phyloP scores from a whole-genome alignment of 108 stramenopile genomes.

The Cyclotella cryptica region DNA sequence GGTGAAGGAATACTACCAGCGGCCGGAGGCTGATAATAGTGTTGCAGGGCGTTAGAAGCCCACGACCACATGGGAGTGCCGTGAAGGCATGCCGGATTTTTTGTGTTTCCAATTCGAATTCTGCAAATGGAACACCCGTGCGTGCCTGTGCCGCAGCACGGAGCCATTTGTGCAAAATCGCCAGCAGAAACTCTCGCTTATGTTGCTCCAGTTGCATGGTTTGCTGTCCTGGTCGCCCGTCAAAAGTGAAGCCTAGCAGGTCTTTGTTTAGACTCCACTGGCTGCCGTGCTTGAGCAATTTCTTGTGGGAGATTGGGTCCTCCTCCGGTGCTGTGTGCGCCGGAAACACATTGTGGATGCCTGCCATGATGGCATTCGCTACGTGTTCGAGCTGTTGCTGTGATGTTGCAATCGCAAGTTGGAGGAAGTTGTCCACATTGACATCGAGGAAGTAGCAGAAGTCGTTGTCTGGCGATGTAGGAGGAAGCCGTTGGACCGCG shows the following conservation, averaged over 20 bases:
- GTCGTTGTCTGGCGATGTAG: not conserved
- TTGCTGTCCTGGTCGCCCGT: slow-evolving; percentile 26
- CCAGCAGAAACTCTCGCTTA: slow-evolving; percentile 1
- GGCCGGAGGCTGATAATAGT: not conserved
- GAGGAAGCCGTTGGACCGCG: not conserved
- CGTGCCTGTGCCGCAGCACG: not conserved
- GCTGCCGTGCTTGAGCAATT: slow-evolving; percentile 42
- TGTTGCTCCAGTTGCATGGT: slow-evolving; percentile 30
- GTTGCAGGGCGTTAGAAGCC: slow-evolving; percentile 4
- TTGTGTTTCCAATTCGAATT: not conserved
- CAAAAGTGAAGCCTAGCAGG: slow-evolving; percentile 49
- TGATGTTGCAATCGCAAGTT: slow-evolving; percentile 6
- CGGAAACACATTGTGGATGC: slow-evolving; percentile 26
- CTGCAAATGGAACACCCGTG: not conserved
- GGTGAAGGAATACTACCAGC: not conserved
- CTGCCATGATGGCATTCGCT: not conserved
- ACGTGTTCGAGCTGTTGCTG: slow-evolving; percentile 28
- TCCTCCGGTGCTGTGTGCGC: slow-evolving; percentile 37
- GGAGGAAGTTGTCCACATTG: slow-evolving; percentile 57
- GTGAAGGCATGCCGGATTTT: slow-evolving; percentile 3
- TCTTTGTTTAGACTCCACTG: slow-evolving; percentile 37
- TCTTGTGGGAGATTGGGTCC: slow-evolving; percentile 55
- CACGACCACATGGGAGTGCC: not conserved
- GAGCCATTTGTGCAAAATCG: not conserved
- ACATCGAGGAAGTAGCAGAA: slow-evolving; percentile 29